A percentile compares a stretch with the other conserved stretches of the same genome.
These are phyloP conservation scores for Aspergillus sp. DNA, from an alignment of 2,329 filamentous ascomycete species.

Conservation along the genomic window DNA sequence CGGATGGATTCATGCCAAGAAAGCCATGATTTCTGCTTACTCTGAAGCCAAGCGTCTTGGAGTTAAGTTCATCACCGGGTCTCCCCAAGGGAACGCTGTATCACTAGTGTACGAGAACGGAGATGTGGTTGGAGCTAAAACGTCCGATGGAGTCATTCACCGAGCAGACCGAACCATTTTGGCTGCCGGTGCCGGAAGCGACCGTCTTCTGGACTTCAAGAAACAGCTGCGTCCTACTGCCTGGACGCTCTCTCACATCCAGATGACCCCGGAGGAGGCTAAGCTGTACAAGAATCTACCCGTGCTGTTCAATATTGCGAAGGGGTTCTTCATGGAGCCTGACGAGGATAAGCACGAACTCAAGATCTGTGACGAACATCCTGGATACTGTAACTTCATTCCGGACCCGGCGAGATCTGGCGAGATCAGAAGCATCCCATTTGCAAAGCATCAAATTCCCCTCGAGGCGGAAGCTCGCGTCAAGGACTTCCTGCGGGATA, in stretches of 20 bases:
- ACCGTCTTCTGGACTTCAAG: slow-evolving; percentile 53
- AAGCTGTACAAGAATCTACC: slow-evolving; percentile 51
- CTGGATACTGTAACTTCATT: slow-evolving; percentile 57
- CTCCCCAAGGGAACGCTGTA: slow-evolving; percentile 40
- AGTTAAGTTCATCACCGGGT: slow-evolving; percentile 50
- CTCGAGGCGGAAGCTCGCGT: slow-evolving; percentile 50
- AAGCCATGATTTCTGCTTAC: slow-evolving; percentile 50
- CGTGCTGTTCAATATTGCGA: slow-evolving; percentile 52
- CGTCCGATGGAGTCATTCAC: slow-evolving; percentile 46
- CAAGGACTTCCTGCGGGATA: slow-evolving; percentile 52
- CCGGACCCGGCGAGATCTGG: slow-evolving; percentile 25
- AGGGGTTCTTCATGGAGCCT: slow-evolving; percentile 55
- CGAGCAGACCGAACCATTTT: slow-evolving; percentile 51
- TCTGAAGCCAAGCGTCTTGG: slow-evolving; percentile 50
- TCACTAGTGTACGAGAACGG: slow-evolving; percentile 42
- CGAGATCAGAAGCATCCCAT: slow-evolving; percentile 36
- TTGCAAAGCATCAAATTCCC: slow-evolving; percentile 49
- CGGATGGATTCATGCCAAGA: slow-evolving; percentile 58
- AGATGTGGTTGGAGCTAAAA: slow-evolving; percentile 48
- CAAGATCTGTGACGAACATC: slow-evolving; percentile 55
- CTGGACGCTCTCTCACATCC: slow-evolving; percentile 57
- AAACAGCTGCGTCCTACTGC: slow-evolving; percentile 57
- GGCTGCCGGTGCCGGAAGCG: slow-evolving; percentile 52
- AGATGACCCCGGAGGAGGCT: slow-evolving; percentile 50
- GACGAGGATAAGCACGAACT: slow-evolving; percentile 44